Base-by-base conservation (phyloP, 345 rosid species). In the Populus nigra region DNA sequence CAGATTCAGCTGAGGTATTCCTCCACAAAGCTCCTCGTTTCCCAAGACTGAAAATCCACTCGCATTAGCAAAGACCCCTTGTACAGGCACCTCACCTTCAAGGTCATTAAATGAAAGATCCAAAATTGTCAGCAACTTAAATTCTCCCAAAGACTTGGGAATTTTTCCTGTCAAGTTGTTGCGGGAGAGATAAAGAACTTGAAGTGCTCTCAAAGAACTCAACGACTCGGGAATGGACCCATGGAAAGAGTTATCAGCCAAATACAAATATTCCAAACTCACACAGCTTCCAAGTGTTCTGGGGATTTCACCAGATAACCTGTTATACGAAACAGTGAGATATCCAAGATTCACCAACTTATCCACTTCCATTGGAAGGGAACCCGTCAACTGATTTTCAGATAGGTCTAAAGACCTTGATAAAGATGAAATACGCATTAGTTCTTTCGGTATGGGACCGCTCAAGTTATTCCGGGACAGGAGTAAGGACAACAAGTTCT, bases 11-110 rank as follows among this genome's bases (percentile, higher is more conserved):
- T 65, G 63, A 31, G 50, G 22, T 22, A 66, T 35, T 41, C 82
- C 82, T 18, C 77, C 82, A 43, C 82, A 79, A 7, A 79, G 77
- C 8, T 66, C 41, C 1, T 10, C n/a, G 36, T 79, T 79, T 43
- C 77, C 73, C 7, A 38, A 3, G 23, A 69, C 5, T 13, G 74
- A 61, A n/a, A 74, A 4, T 33, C 31, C 57, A 49, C 71, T 74
- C 18, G 3, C 36, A 35, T 74, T 79, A 22, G 3, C 61, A 9
- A 79, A 79, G 4, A 79, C 71, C 31, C 82, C 68, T 45, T 29
- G 9, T 1, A 13, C 9, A 13, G 78, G 71, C 9, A 79, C 59
- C 41, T 74, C 78, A 33, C 82, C 82, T 20, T 69, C 33, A 7
- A 79, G 33, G 20, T 62, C 41, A 35, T 79, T 79, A 17, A 38